A percentile compares a stretch with the other conserved stretches of the same genome.
phyloP scores from a whole-genome alignment of 1,284 basidiomycete genomes.

The Cryptococcus deneoformans region DNA sequence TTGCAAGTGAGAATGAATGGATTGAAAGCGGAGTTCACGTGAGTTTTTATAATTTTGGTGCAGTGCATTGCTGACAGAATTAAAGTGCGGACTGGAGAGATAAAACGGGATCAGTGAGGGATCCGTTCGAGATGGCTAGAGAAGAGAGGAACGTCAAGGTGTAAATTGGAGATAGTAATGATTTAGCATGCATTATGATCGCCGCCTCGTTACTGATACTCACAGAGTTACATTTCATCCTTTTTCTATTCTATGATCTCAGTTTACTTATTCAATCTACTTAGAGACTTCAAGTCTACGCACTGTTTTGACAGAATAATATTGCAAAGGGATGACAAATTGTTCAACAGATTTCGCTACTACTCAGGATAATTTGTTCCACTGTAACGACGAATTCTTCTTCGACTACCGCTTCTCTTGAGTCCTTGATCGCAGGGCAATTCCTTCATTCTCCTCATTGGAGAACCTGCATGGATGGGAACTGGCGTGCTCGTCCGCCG shows the following conservation, averaged over 20 bases:
- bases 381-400: neutral
- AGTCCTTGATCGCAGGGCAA: neutral
- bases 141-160: slow-evolving; percentile 37
- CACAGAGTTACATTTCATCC: too few species aligned
- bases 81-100: slow-evolving; percentile 36
- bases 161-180: neutral
- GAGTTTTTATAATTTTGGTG: slow-evolving; percentile 9
- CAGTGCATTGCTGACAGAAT: neutral
- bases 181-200: too few species aligned
- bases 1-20: slow-evolving; percentile 35
- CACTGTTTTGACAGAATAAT: too few species aligned
- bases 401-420: neutral
- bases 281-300: too few species aligned
- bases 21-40: slow-evolving; percentile 31
- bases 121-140: slow-evolving; percentile 45
- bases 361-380: too few species aligned
- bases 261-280: too few species aligned
- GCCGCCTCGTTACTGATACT: too few species aligned
- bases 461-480: neutral
- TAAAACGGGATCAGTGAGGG: slow-evolving; percentile 36
- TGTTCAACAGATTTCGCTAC: too few species aligned
- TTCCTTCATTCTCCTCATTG: neutral
- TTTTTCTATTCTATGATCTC: too few species aligned
- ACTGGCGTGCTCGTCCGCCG: neutral
- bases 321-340: too few species aligned